Conservation (phyloP, 345 rosid genomes). For the Anacardium occidentale region DNA sequence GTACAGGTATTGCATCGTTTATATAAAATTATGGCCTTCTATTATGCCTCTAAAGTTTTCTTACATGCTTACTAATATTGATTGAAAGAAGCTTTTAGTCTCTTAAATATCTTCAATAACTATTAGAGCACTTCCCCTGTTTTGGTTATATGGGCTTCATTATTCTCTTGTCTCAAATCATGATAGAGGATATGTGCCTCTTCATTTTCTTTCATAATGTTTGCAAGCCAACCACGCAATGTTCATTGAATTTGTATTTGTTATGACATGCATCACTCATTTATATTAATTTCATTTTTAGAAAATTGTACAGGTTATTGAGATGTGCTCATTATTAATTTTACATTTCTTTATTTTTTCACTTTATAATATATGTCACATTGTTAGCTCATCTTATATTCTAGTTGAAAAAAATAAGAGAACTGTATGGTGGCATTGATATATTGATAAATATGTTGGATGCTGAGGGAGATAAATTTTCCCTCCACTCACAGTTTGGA, state of each 20-base stretch:
- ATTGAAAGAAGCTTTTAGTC: neutral
- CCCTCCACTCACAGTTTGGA: neutral
- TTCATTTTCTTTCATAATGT: neutral
- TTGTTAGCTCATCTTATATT: neutral
- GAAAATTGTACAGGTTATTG: neutral
- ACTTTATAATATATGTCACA: neutral
- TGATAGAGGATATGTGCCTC: neutral
- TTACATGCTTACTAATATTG: neutral
- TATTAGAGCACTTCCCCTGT: neutral
- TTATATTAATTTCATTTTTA: neutral
- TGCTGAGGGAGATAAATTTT: neutral
- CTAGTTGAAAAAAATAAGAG: too few species aligned
- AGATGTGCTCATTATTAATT: neutral
- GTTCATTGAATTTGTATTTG: neutral
- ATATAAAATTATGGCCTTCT: neutral
- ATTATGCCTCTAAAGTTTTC: neutral
- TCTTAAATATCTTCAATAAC: neutral
- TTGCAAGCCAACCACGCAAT: neutral
- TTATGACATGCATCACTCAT: neutral
- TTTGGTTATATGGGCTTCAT: neutral
- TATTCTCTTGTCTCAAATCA: neutral
- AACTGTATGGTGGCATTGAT: neutral
- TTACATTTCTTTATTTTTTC: neutral
- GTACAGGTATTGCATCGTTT: conserved; percentile 46
- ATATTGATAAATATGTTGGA: neutral